Conservation (phyloP, 1,284 basidiomycete genomes). For the Ustilago cynodontis region DNA sequence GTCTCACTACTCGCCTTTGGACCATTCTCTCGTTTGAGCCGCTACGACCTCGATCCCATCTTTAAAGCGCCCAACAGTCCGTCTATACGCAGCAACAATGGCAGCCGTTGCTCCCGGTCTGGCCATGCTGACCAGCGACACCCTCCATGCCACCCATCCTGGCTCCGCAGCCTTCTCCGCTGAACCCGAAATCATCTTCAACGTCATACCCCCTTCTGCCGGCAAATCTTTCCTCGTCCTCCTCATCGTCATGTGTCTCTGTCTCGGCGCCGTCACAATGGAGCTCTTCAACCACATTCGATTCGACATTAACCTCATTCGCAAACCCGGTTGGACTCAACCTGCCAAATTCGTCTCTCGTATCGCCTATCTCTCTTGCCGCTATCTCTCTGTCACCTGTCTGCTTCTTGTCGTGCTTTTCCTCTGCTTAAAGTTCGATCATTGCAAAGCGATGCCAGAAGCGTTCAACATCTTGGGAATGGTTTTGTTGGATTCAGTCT, state of each 20-base stretch:
- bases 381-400: constrained; percentile 18
- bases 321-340: constrained; percentile 40
- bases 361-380: constrained; percentile 36
- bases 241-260: constrained; percentile 38
- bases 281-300: constrained; percentile 41
- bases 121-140: constrained; percentile 4
- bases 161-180: constrained; percentile 3
- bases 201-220: constrained; percentile 24
- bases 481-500: constrained; percentile 29
- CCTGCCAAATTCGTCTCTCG: constrained; percentile 40
- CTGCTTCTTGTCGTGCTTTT: constrained; percentile 30
- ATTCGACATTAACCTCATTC: constrained; percentile 42
- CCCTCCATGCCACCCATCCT: constrained; percentile 9
- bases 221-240: constrained; percentile 31
- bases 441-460: constrained; percentile 25
- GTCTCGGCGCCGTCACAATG: constrained; percentile 33
- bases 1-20: not conserved
- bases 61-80: not conserved
- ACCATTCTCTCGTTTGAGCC: too few species aligned
- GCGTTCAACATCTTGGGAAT: constrained; percentile 38
- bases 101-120: not conserved
- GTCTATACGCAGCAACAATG: not conserved
- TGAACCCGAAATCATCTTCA: constrained; percentile 39
- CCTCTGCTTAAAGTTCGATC: constrained; percentile 21
- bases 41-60: not conserved